phyloP scores from a whole-genome alignment of 2,329 filamentous ascomycete genomes.

The Erysiphe pulchra region DNA sequence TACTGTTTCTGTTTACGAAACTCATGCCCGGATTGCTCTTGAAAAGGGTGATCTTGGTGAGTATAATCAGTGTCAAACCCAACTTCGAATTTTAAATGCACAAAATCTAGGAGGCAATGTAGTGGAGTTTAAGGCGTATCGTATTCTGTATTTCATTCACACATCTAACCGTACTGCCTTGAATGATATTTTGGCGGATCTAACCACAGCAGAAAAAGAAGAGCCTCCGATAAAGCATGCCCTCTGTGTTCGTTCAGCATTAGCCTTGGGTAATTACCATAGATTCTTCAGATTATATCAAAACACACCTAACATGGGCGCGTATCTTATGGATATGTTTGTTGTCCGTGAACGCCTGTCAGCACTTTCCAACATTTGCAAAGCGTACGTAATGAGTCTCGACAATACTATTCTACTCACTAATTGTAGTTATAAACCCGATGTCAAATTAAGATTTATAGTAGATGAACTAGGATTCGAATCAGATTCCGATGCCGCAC shows the following conservation, averaged over 20 bases:
- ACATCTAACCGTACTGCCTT: slow-evolving; percentile 94
- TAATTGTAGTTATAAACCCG: slow-evolving; percentile 56
- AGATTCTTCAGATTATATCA: slow-evolving; percentile 93
- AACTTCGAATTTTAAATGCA: slow-evolving; percentile 75
- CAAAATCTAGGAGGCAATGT: slow-evolving; percentile 70
- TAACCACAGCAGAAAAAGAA: slow-evolving; percentile 90
- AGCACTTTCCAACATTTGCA: slow-evolving; percentile 79
- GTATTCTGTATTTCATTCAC: slow-evolving; percentile 98
- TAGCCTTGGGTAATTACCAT: slow-evolving; percentile 90
- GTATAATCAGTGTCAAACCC: slow-evolving; percentile 99
- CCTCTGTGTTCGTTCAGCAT: slow-evolving; percentile 65
- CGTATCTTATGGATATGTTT: slow-evolving; percentile 98
- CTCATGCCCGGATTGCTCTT: slow-evolving; percentile 86
- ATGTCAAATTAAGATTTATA: slow-evolving; percentile 70
- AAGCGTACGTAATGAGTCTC: slow-evolving; percentile 42
- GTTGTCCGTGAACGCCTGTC: slow-evolving; percentile 76
- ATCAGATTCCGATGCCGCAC: slow-evolving; percentile 66
- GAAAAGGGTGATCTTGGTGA: slow-evolving; percentile 99
- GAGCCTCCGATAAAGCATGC: slow-evolving; percentile 72
- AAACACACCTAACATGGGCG: slow-evolving; percentile 86
- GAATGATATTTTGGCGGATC: slow-evolving; percentile 95
- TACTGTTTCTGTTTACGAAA: slow-evolving; percentile 89
- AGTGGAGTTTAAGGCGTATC: slow-evolving; percentile 95
- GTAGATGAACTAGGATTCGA: slow-evolving; percentile 93
- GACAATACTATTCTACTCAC: slow-evolving; percentile 19